phyloP scores from a whole-genome alignment of 2,329 filamentous ascomycete species.

The Huntiella savannae region DNA sequence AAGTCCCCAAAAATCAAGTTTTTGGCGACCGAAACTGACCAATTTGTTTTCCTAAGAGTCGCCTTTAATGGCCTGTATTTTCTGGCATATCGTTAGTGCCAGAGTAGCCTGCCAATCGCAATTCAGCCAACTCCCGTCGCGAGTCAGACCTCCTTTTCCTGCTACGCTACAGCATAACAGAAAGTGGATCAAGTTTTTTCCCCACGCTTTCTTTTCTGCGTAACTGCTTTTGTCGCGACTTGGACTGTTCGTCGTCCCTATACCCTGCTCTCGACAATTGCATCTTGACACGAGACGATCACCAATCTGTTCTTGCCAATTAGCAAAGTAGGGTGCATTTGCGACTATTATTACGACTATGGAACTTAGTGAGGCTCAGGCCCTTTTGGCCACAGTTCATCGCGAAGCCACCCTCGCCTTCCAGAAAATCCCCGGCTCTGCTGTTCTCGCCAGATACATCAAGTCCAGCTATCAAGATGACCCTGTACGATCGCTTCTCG shows the following conservation, averaged over 20 bases:
- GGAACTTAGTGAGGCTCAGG: conserved; percentile 44
- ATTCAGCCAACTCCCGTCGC: not conserved
- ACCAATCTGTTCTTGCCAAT: too few species aligned
- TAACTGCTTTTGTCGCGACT: not conserved
- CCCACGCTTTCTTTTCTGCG: not conserved
- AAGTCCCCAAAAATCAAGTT: too few species aligned
- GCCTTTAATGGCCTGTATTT: too few species aligned
- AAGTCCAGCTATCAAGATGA: conserved; percentile 96
- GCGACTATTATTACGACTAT: conserved; percentile 20
- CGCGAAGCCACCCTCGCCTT: conserved; percentile 44
- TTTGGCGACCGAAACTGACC: too few species aligned
- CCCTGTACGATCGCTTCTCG: conserved; percentile 79
- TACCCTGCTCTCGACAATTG: not conserved
- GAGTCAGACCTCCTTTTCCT: conserved; percentile 2
- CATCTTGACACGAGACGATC: too few species aligned
- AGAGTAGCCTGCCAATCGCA: too few species aligned
- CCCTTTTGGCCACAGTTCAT: conserved; percentile 30
- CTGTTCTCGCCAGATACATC: conserved; percentile 87
- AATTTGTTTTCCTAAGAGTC: too few species aligned
- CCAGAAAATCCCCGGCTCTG: conserved; percentile 81
- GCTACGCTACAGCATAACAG: not conserved
- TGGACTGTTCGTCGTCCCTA: not conserved
- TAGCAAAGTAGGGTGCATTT: not conserved
- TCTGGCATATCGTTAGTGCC: too few species aligned
- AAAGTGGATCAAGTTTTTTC: not conserved